phyloP scores from a whole-genome alignment of 106 monocot genomes.

The Dendrobium catenatum region DNA sequence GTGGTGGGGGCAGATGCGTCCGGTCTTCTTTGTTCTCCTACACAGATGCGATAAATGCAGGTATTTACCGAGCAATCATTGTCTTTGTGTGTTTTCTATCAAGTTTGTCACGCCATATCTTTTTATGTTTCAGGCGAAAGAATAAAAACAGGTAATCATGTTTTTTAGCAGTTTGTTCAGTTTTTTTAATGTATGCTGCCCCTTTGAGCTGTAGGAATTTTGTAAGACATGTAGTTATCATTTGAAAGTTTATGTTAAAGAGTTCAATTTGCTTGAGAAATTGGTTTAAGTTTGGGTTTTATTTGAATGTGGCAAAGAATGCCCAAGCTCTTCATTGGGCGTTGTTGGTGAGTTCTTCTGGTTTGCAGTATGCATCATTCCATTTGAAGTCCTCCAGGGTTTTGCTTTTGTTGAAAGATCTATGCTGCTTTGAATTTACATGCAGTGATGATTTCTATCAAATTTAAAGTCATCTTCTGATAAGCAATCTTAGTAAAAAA shows the following conservation, averaged over 20 bases:
- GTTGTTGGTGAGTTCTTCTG: too few relatives aligned
- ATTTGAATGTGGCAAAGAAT: not conserved
- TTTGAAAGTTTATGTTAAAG: not conserved
- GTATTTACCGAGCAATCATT: not conserved
- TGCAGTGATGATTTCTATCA: too few relatives aligned
- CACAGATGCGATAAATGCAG: constrained; percentile 28
- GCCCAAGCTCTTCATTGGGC: too few relatives aligned
- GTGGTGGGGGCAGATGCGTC: constrained; percentile 56
- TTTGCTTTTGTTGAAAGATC: too few relatives aligned
- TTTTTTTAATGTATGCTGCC: not conserved
- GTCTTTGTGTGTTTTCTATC: not conserved
- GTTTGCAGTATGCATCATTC: too few relatives aligned
- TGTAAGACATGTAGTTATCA: not conserved
- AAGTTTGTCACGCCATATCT: not conserved
- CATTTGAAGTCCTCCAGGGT: too few relatives aligned
- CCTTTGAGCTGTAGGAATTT: not conserved
- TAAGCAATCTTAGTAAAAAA: too few relatives aligned
- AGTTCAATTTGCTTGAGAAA: constrained; percentile 1
- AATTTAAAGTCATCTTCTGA: too few relatives aligned
- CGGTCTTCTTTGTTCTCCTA: constrained; percentile 42
- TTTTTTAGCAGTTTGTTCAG: constrained; percentile 5
- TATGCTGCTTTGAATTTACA: too few relatives aligned
- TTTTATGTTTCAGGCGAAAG: constrained; percentile 2
- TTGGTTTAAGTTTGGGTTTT: not conserved
- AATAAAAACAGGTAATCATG: not conserved